Evolutionary conservation across 305 asterid species (phyloP).

Genomic region (Rubia balearica): DNA sequence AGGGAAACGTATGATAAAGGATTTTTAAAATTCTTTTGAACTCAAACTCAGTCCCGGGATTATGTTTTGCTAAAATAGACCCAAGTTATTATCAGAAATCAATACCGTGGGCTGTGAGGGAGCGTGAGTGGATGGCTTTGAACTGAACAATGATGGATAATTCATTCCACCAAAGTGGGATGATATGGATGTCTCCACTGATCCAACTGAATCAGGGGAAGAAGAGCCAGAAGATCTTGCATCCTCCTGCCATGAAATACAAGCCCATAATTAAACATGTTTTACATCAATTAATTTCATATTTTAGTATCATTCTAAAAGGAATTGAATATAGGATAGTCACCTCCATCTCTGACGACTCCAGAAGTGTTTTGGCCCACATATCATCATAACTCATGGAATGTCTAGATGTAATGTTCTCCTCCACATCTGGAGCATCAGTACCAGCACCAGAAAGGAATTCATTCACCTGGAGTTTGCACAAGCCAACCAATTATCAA

Average conservation of each 20-base stretch:
- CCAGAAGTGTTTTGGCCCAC: conserved; percentile 99
- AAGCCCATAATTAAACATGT: background rate
- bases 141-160: conserved; percentile 94
- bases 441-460: conserved; percentile 99
- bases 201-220: conserved; percentile 91
- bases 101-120: conserved; percentile 67
- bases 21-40: background rate
- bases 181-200: conserved; percentile 95
- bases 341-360: conserved; percentile 85
- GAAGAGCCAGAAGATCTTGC: conserved; percentile 93
- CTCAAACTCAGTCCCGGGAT: background rate
- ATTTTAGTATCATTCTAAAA: background rate
- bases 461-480: conserved; percentile 64
- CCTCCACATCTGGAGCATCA: conserved; percentile 99
- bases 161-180: conserved; percentile 97
- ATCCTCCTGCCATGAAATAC: conserved; percentile 59
- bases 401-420: conserved; percentile 79
- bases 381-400: conserved; percentile 96
- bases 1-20: conserved; percentile 1
- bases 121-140: conserved; percentile 68
- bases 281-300: background rate
- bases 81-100: conserved; percentile 5
- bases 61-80: background rate
- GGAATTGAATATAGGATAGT: conserved; percentile 2
- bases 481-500: conserved; percentile 15